These are phyloP conservation scores for Colletotrichum scovillei DNA, from an alignment of 2,329 filamentous ascomycete species.

Conservation along the genomic window DNA sequence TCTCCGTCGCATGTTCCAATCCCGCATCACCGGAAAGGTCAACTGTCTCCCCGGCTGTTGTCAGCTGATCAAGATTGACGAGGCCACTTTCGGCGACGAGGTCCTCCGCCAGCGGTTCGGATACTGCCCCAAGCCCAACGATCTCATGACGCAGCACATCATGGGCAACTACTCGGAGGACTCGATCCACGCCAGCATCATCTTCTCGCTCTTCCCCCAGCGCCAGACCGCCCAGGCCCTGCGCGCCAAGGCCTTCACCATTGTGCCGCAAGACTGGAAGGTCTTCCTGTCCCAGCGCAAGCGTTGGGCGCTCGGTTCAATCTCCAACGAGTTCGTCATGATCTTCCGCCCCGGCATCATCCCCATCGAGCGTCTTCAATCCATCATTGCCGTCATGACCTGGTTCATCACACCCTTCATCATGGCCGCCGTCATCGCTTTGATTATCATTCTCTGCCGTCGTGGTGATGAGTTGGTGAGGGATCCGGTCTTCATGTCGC, in stretches of 20 bases:
- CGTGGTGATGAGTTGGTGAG: constrained; percentile 47
- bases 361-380: constrained; percentile 56
- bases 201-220: constrained; percentile 57
- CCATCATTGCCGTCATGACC: constrained; percentile 57
- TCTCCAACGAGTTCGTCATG: constrained; percentile 61
- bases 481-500: constrained; percentile 49
- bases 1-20: constrained; percentile 60
- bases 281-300: constrained; percentile 62
- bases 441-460: constrained; percentile 48
- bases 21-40: constrained; percentile 60
- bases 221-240: constrained; percentile 59
- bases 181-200: constrained; percentile 60
- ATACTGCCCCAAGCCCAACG: constrained; percentile 60
- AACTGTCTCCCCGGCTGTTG: constrained; percentile 62
- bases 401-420: constrained; percentile 59
- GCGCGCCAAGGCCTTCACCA: constrained; percentile 58
- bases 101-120: constrained; percentile 59
- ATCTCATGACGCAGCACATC: constrained; percentile 60
- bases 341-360: constrained; percentile 55
- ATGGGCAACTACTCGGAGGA: constrained; percentile 62
- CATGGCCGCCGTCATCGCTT: constrained; percentile 51
- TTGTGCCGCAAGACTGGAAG: constrained; percentile 56
- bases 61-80: constrained; percentile 60
- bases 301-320: constrained; percentile 60
- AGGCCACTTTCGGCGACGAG: constrained; percentile 59